A percentile compares a stretch with the other conserved stretches of the same genome.
Conservation (phyloP, 441 rosid species). For the Raphanus hybrid region DNA sequence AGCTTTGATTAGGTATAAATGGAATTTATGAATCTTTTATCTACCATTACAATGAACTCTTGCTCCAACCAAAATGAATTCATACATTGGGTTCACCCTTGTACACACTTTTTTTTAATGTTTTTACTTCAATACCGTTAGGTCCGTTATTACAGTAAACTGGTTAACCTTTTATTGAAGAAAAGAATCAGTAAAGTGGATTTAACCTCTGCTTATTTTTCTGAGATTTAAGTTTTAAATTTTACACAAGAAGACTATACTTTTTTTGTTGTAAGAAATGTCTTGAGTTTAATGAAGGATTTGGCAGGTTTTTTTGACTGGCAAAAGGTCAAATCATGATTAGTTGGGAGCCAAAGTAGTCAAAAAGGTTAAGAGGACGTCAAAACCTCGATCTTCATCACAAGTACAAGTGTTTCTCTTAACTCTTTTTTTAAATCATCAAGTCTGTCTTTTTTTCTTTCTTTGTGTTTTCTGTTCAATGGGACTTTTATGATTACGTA, state of each 20-base stretch:
- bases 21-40: background rate
- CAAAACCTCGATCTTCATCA: slow-evolving; percentile 44
- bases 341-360: slow-evolving; percentile 41
- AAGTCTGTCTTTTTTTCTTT: slow-evolving; percentile 3
- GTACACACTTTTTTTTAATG: background rate
- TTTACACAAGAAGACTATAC: background rate
- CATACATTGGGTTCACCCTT: background rate
- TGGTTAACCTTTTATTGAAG: slow-evolving; percentile 13
- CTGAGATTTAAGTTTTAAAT: background rate
- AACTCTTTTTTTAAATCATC: slow-evolving; percentile 23
- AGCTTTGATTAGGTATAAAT: background rate
- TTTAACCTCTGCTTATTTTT: background rate
- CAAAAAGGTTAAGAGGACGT: slow-evolving; percentile 42
- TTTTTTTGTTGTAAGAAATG: background rate
- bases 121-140: background rate
- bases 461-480: background rate
- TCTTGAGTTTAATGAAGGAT: slow-evolving; percentile 27
- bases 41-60: background rate
- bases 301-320: slow-evolving; percentile 43
- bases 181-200: slow-evolving; percentile 3
- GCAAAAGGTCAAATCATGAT: slow-evolving; percentile 43
- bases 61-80: slow-evolving; percentile 1
- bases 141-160: background rate
- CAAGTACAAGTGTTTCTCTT: slow-evolving; percentile 38
- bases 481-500: slow-evolving; percentile 29